Evolutionary conservation across 1,284 basidiomycete genomes (phyloP), one percentile per base, ranked within the genome.

Genomic region (Gymnopus androsaceus): DNA sequence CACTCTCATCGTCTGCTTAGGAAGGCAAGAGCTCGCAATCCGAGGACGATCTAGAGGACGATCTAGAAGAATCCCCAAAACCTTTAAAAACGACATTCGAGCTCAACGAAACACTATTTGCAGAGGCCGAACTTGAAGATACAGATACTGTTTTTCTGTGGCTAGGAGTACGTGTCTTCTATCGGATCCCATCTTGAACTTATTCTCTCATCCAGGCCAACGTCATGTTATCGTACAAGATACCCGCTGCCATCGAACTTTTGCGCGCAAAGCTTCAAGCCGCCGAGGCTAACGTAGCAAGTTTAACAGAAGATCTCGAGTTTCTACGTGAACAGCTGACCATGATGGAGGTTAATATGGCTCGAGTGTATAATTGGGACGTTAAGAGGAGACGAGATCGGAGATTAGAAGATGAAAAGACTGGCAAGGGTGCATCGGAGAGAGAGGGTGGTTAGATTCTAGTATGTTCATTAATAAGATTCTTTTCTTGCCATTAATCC

Each of bases 261-360:
- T 78, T 99, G 0, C 71, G 79, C 49, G 81, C 82, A 28, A 98
- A 98, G 73, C 84, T 96, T n/a, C 69, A 76, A 1, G 77, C 82
- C 0, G 95, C 96, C 0, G 82, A 92, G 67, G 76, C 76, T 33
- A 87, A 79, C 58, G 75, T 96, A 40, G 68, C 76, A 30, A 85
- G 87, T 64, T 87, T 90, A 0, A 79, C 89, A 51, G 92, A 95
- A 66, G 97, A 99, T 69, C 78, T 98, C 28, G 95, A 95, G 67
- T 99, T 94, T 70, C 74, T 99, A 59, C 80, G 95, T 54, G 96
- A 99, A 69, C 96, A 99, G 72, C 83, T 96, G 52, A 99, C 96
- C 3, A 85, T 97, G 14, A 98, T 98, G 91, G 95, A 99, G 70
- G 96, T 99, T 59, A 98, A 98, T 70, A 96, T 93, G 25, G 96